Conservation (phyloP, 805 yeast genomes). For the Wickerhamiella sorbophila region DNA sequence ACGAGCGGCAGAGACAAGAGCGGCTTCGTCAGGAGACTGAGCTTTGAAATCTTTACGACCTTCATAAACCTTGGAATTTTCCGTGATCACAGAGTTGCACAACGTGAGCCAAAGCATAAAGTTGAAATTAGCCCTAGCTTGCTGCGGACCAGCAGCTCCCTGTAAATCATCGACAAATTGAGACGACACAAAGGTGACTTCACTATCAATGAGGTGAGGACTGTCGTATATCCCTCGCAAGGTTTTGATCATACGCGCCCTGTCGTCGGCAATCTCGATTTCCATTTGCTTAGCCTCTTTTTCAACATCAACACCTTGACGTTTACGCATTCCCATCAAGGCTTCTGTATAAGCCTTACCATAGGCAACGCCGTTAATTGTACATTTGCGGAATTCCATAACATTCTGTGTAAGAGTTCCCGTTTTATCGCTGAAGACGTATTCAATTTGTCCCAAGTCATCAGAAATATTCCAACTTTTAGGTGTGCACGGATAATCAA, state of each 20-base stretch:
- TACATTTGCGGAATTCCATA: constrained; percentile 73
- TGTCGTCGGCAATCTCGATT: constrained; percentile 33
- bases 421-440: constrained; percentile 69
- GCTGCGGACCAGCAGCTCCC: constrained; percentile 29
- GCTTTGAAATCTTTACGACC: constrained; percentile 49
- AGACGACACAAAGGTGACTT: constrained; percentile 53
- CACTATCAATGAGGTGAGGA: constrained; percentile 38
- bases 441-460: constrained; percentile 74
- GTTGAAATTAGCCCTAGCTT: constrained; percentile 36
- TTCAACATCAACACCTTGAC: constrained; percentile 51
- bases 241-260: constrained; percentile 33
- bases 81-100: constrained; percentile 70
- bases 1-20: constrained; percentile 63
- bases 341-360: constrained; percentile 75
- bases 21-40: constrained; percentile 78
- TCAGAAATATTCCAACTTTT: constrained; percentile 78
- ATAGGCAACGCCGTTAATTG: constrained; percentile 52
- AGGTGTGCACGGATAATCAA: constrained; percentile 70
- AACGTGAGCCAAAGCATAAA: constrained; percentile 62
- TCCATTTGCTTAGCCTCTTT: constrained; percentile 37
- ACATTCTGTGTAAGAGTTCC: constrained; percentile 75
- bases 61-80: constrained; percentile 26
- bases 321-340: constrained; percentile 52
- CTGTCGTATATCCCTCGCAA: constrained; percentile 29
- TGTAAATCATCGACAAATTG: constrained; percentile 44